These are phyloP conservation scores for Annulohypoxylon stygium DNA, from an alignment of 495 filamentous ascomycete genomes.

Conservation along the genomic window DNA sequence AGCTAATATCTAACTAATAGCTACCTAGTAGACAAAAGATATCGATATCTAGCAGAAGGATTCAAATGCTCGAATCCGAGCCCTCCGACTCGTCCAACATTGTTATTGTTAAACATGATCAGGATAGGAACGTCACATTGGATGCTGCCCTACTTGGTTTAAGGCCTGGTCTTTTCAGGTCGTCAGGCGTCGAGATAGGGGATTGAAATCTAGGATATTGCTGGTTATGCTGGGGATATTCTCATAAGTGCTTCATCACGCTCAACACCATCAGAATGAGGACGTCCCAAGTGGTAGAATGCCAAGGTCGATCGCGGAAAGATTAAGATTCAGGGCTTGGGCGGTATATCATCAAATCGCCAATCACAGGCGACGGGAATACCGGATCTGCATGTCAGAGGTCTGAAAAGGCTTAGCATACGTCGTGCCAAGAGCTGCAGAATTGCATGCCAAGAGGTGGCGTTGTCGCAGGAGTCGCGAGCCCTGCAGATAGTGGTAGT, in stretches of 20 bases:
- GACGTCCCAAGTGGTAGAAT: constrained; percentile 34
- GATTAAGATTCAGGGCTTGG: constrained; percentile 31
- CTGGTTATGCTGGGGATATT: neutral
- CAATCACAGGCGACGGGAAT: constrained; percentile 31
- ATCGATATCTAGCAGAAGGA: constrained; percentile 20
- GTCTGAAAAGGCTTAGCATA: constrained; percentile 35
- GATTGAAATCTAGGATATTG: constrained; percentile 6
- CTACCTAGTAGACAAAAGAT: neutral
- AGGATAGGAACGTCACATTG: constrained; percentile 34
- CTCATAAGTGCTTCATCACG: constrained; percentile 1
- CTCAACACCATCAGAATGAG: constrained; percentile 27
- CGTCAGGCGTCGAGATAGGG: constrained; percentile 28
- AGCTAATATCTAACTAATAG: neutral
- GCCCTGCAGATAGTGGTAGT: constrained; percentile 12
- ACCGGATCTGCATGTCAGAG: constrained; percentile 36
- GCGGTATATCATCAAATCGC: constrained; percentile 8
- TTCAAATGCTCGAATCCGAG: constrained; percentile 9
- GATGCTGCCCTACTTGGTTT: neutral
- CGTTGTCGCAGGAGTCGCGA: constrained; percentile 25
- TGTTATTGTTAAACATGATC: neutral
- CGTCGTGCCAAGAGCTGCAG: constrained; percentile 35
- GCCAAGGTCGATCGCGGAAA: constrained; percentile 38
- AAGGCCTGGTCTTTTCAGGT: neutral
- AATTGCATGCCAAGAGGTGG: constrained; percentile 38
- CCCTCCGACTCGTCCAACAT: constrained; percentile 13